Base-by-base conservation (phyloP, 2,329 filamentous ascomycete species). In the Fusarium decemcellulare region DNA sequence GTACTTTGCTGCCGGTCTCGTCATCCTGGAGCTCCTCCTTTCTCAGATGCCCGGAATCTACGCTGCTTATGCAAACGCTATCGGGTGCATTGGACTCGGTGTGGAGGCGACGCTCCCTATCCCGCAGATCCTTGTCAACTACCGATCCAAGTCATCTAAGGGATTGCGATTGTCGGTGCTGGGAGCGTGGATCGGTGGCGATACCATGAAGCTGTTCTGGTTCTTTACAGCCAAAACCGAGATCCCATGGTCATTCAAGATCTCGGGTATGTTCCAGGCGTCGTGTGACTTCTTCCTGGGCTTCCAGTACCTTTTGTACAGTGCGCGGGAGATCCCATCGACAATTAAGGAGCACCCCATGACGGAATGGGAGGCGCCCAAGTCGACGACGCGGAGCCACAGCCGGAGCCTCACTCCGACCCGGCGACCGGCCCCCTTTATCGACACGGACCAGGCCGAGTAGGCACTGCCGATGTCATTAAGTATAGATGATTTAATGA, bases 181-280 rank as follows among this genome's bases (percentile, higher is more conserved):
- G 61, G 87, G 85, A 30, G 94, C 91, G 78, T 97, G 93, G 93
- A 83, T 97, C 56, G 81, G 91, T 4, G 93, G 93, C 65, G 93
- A 97, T 79, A 85, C 88, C 9, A 94, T 96, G 90, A 97, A 97
- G 85, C 92, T 95, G 86, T 92, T 94, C 75, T 92, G 90, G 90
- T 96, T 95, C 82, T 92, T 95, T 65, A 92, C 90, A 2, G 88
- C 91, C 1, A 88, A 86, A 2, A 88, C 88, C 5, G 84, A 87
- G 74, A 93, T 96, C 34, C 93, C 93, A 0, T 87, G 87, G 86
- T 89, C 92, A 2, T 97, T 96, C 81, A 95, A 95, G 83, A 81
- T 93, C 18, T 95, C 93, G 76, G 93, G 92, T 70, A 85, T 94
- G 59, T 94, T 96, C 80, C 93, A 96, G 83, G 92, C 92, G 18